Percentiles rank a stretch among this genome's conserved stretches.
phyloP scores from a whole-genome alignment of 805 yeast genomes.

The Kodamaea sagamina region DNA sequence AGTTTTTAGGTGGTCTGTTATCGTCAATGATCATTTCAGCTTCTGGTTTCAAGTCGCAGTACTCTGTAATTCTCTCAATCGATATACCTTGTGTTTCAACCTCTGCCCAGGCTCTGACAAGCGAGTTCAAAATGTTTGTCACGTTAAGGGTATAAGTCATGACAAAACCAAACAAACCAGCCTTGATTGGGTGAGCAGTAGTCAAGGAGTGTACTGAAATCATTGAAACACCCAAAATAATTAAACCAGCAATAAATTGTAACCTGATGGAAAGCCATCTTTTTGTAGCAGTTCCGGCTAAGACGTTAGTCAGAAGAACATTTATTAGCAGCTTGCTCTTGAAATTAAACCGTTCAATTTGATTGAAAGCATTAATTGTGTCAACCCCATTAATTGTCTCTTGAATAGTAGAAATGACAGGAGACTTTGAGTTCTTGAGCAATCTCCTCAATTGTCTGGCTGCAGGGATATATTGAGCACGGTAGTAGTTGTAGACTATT shows the following conservation, averaged over 20 bases:
- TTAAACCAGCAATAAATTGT: constrained; percentile 59
- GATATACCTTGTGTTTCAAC: constrained; percentile 65
- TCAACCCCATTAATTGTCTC: constrained; percentile 77
- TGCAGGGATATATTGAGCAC: constrained; percentile 63
- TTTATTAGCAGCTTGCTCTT: constrained; percentile 54
- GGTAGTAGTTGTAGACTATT: constrained; percentile 66
- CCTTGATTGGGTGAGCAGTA: constrained; percentile 44
- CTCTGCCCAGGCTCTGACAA: constrained; percentile 62
- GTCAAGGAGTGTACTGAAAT: constrained; percentile 44
- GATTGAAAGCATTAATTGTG: constrained; percentile 76
- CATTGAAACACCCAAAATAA: constrained; percentile 52
- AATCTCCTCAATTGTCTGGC: constrained; percentile 80
- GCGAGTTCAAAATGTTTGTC: constrained; percentile 52
- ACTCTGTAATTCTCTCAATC: constrained; percentile 68
- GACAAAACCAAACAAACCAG: constrained; percentile 64
- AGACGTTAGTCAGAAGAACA: constrained; percentile 38
- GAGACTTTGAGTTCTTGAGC: constrained; percentile 66
- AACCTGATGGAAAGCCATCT: constrained; percentile 68
- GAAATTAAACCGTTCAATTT: constrained; percentile 58
- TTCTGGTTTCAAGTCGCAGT: constrained; percentile 48
- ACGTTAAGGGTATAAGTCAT: constrained; percentile 64
- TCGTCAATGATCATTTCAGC: constrained; percentile 43
- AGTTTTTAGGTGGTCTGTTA: constrained; percentile 45
- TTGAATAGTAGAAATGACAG: constrained; percentile 78
- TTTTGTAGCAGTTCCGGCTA: constrained; percentile 41